phyloP scores from a whole-genome alignment of 192 early-diverging fungal genomes.

The Cetraspora pellucida region DNA sequence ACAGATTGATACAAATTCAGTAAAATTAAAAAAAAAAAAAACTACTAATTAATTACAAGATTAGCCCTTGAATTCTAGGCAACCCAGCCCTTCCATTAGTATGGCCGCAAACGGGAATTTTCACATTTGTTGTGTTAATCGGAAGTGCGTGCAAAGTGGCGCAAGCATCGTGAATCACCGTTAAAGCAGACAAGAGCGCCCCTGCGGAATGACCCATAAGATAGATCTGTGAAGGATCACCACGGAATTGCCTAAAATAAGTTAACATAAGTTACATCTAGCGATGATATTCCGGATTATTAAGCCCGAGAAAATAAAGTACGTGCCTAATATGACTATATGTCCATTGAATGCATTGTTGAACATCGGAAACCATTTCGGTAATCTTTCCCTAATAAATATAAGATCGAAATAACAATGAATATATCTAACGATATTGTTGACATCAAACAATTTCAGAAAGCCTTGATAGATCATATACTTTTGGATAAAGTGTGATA shows the following conservation, averaged over 20 bases:
- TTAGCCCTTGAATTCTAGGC: constrained; percentile 45
- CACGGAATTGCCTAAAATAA: constrained; percentile 39
- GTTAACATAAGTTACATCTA: not conserved
- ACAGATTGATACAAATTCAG: not conserved
- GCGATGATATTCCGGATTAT: not conserved
- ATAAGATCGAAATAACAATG: not conserved
- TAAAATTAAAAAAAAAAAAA: not conserved
- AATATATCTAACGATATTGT: not conserved
- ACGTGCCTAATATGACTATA: constrained; percentile 34
- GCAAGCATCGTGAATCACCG: constrained; percentile 47
- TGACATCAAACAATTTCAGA: not conserved
- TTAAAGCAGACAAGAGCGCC: constrained; percentile 42
- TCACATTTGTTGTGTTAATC: constrained; percentile 30
- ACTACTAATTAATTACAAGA: constrained; percentile 38
- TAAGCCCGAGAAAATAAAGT: not conserved
- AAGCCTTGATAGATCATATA: not conserved
- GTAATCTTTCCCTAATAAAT: constrained; percentile 40
- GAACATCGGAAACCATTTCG: constrained; percentile 49
- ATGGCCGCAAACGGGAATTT: constrained; percentile 32
- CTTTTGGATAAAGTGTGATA: constrained; percentile 47
- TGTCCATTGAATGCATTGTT: constrained; percentile 45
- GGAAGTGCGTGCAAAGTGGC: constrained; percentile 38
- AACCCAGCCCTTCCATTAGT: constrained; percentile 26
- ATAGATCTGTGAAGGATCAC: constrained; percentile 45
- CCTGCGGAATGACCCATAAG: constrained; percentile 49